Base-by-base conservation (phyloP, 2,329 filamentous ascomycete species). In the Akanthomyces uredinophilus region DNA sequence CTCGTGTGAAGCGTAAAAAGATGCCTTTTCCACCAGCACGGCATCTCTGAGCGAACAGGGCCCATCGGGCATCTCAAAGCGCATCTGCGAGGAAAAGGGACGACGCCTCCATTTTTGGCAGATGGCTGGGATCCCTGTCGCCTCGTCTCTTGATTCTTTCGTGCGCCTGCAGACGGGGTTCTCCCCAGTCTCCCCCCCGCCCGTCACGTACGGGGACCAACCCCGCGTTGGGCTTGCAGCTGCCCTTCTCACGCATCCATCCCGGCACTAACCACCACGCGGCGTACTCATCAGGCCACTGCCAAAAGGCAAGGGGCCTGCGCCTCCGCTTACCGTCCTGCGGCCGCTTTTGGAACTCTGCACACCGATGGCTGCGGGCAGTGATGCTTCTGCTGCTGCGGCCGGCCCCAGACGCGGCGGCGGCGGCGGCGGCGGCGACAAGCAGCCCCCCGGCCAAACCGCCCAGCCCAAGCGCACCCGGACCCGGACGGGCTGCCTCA, bases 401-500 rank as follows among this genome's bases (percentile, higher is more conserved):
- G 24, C 8, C 24, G 22, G 37, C 43, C 41, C 54, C 39, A 27
- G 50, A 32, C n/a, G n/a, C n/a, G n/a, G n/a, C n/a, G n/a, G n/a
- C n/a, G 50, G n/a, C 27, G 32, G n/a, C 49, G 18, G 46, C 46
- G 22, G 46, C 49, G 16, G 24, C 24, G 27, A n/a, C 39, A 32
- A 51, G 35, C 32, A 22, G 35, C 56, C 29, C 46, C 52, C 11
- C 32, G 54, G 24, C 32, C 27, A 47, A 11, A 18, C 44, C 13
- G 47, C 20, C 50, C 60, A 49, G 54, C 58, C 35, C 59, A 74
- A 73, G 65, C 69, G 71, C 14, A 73, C 69, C 49, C 68, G 73
- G 18, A 75, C 73, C 16, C 67, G 73, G 27, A 74, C 72, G 5
- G 73, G 74, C 1, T 76, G 74, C 44, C 71, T 75, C 60, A 75